A percentile compares a stretch with the other conserved stretches of the same genome.
Evolutionary conservation across 805 yeast species (phyloP).

Genomic region (Sporopachydermia lactativora): DNA sequence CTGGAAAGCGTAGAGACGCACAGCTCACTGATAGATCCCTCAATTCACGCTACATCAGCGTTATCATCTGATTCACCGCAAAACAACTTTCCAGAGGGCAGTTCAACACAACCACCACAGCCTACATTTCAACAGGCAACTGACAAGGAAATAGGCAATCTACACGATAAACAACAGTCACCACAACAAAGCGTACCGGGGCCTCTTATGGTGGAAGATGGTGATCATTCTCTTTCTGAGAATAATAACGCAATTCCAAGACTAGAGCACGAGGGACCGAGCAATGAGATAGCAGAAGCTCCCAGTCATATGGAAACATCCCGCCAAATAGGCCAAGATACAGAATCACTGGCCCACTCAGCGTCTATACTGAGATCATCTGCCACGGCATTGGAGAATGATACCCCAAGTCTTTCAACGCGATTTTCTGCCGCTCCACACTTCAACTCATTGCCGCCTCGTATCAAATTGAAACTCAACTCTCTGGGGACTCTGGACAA

Average conservation of each 20-base stretch:
- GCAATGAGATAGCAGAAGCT: too few species aligned
- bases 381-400: neutral
- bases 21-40: neutral
- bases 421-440: neutral
- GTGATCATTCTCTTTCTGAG: neutral
- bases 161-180: too few species aligned
- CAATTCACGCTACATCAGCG: too few species aligned
- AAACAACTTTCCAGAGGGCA: too few species aligned
- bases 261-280: too few species aligned
- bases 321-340: too few species aligned
- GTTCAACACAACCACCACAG: neutral
- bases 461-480: neutral
- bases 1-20: neutral
- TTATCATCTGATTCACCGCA: too few species aligned
- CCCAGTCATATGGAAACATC: too few species aligned
- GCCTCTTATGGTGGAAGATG: neutral
- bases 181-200: too few species aligned
- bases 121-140: too few species aligned
- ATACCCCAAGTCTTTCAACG: neutral
- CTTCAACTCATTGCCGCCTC: neutral
- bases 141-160: too few species aligned
- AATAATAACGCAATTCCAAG: too few species aligned
- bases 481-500: constrained; percentile 44
- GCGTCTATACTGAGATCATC: neutral
- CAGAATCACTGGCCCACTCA: neutral